Conservation (phyloP, 805 yeast genomes). For the Naumovozyma dairenensis region DNA sequence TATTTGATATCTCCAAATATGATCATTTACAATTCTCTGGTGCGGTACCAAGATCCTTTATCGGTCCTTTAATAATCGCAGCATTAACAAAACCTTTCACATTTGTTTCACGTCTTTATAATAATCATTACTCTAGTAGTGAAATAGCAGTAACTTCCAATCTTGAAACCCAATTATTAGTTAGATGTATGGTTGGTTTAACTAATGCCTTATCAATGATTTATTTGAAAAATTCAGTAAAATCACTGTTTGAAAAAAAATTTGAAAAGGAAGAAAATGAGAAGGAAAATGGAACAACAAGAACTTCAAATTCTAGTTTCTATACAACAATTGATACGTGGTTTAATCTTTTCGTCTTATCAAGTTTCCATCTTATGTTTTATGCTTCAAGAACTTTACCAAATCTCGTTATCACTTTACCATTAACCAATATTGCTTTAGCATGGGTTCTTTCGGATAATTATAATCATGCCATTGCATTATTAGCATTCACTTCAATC, state of each 20-base stretch:
- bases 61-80: conserved; percentile 56
- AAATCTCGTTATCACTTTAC: conserved; percentile 70
- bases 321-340: conserved; percentile 37
- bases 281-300: conserved; percentile 8
- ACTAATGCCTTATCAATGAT: conserved; percentile 47
- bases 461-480: conserved; percentile 37
- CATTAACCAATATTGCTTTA: conserved; percentile 52
- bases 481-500: conserved; percentile 52
- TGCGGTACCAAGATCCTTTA: conserved; percentile 75
- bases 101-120: conserved; percentile 5
- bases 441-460: conserved; percentile 42
- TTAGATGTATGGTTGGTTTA: conserved; percentile 54
- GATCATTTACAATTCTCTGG: conserved; percentile 84
- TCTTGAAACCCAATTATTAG: conserved; percentile 41
- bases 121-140: conserved; percentile 3
- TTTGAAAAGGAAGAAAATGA: conserved; percentile 9
- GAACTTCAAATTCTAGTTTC: conserved; percentile 5
- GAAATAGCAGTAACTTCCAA: conserved; percentile 29
- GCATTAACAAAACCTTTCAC: conserved; percentile 34
- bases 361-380: conserved; percentile 73
- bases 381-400: conserved; percentile 83
- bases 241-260: conserved; percentile 12
- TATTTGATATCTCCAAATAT: conserved; percentile 33
- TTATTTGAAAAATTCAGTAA: conserved; percentile 37
- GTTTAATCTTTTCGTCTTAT: conserved; percentile 47